Conservation (phyloP, 352 stramenopile species). For the Phytophthora brassicae region DNA sequence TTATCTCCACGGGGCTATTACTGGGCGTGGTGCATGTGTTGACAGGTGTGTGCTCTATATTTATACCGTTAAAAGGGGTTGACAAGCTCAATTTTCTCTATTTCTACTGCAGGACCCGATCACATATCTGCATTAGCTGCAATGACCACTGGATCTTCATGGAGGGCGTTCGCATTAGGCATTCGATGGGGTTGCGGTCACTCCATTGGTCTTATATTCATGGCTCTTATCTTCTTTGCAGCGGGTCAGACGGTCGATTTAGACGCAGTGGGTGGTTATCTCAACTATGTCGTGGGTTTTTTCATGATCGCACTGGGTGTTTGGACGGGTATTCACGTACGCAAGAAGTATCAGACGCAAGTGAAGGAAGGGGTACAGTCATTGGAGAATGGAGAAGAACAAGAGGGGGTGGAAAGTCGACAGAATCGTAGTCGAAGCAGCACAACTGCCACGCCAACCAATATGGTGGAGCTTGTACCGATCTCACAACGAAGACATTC, state of each 20-base stretch:
- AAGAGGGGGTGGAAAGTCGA: too few species aligned
- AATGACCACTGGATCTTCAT: constrained; percentile 80
- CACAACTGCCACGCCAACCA: constrained; percentile 15
- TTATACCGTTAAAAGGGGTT: too few species aligned
- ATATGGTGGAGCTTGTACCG: constrained; percentile 27
- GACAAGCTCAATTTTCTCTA: too few species aligned
- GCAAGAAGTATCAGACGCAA: constrained; percentile 37
- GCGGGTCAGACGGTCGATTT: constrained; percentile 38
- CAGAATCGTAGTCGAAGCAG: constrained; percentile 24
- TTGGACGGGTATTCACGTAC: constrained; percentile 34
- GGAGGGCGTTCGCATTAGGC: constrained; percentile 79
- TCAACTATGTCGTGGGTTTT: constrained; percentile 50
- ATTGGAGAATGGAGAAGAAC: too few species aligned
- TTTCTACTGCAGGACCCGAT: constrained; percentile 48
- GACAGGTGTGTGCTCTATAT: too few species aligned
- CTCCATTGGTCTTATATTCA: constrained; percentile 71
- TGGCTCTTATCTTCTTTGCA: constrained; percentile 66
- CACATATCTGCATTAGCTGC: constrained; percentile 89
- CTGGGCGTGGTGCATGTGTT: constrained; percentile 49
- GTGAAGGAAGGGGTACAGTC: too few species aligned
- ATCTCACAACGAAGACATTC: constrained; percentile 20
- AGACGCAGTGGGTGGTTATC: constrained; percentile 38
- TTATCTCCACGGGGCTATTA: constrained; percentile 45
- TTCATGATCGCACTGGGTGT: constrained; percentile 60
- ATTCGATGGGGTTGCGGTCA: constrained; percentile 91